Percentiles rank a stretch among this genome's conserved stretches.
Conservation (phyloP, 2,329 filamentous ascomycete genomes). For the Ophiosphaerella narmari region DNA sequence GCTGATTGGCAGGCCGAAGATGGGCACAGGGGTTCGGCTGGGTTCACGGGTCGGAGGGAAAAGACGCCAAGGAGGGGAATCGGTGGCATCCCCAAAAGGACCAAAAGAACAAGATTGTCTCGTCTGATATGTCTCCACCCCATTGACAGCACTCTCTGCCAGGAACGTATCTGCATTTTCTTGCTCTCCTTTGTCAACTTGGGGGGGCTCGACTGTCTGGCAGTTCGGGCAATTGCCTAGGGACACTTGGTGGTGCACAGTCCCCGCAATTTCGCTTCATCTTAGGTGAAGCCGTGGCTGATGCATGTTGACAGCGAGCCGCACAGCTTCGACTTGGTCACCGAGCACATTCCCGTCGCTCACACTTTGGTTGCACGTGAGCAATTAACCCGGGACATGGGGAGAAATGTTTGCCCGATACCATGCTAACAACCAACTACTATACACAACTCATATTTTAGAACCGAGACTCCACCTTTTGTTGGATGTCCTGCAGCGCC, state of each 20-base stretch:
- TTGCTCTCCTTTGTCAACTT: not conserved
- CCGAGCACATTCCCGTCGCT: no score
- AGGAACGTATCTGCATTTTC: no score
- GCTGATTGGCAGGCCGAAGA: not conserved
- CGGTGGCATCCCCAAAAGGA: not conserved
- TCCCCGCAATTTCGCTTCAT: slow-evolving; percentile 4
- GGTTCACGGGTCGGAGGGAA: not conserved
- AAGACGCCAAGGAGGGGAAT: not conserved
- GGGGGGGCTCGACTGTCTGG: not conserved
- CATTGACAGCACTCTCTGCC: no score
- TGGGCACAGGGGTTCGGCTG: slow-evolving; percentile 1
- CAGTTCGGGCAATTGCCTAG: no score
- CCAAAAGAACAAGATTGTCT: no score
- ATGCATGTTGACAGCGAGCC: not conserved
- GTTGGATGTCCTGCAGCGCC: slow-evolving; percentile 76
- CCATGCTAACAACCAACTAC: not conserved
- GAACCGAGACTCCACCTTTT: slow-evolving; percentile 75
- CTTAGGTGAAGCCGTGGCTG: not conserved
- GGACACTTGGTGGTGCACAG: not conserved
- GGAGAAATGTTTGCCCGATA: not conserved
- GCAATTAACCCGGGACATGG: no score
- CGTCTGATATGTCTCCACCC: no score
- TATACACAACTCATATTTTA: slow-evolving; percentile 33
- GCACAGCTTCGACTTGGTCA: not conserved
- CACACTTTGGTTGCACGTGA: no score